phyloP scores from a whole-genome alignment of 164 flowering plant species.

The Stephania japonica region DNA sequence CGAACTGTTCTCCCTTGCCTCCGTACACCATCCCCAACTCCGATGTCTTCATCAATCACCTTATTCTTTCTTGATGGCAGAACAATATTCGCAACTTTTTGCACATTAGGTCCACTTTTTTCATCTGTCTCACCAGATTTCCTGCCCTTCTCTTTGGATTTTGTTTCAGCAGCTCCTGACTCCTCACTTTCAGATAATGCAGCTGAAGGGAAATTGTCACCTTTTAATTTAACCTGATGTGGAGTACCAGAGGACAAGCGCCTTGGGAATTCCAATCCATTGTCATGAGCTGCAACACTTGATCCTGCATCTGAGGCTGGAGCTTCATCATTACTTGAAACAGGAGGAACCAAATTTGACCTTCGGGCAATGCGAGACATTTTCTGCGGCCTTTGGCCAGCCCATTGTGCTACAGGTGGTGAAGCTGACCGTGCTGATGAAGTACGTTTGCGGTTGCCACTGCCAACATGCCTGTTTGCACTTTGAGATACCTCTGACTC shows the following conservation, averaged over 20 bases:
- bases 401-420: conserved; percentile 80
- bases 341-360: conserved; percentile 55
- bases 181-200: conserved; percentile 86
- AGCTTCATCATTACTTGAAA: conserved; percentile 51
- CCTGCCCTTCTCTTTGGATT: conserved; percentile 52
- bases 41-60: conserved; percentile 50
- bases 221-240: conserved; percentile 56
- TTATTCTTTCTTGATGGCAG: conserved; percentile 66
- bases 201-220: conserved; percentile 50
- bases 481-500: conserved; percentile 68
- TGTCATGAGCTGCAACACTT: conserved; percentile 44
- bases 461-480: conserved; percentile 50
- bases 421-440: conserved; percentile 61
- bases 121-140: conserved; percentile 53
- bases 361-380: conserved; percentile 72
- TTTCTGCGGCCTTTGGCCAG: conserved; percentile 67
- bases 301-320: conserved; percentile 42
- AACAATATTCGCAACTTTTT: conserved; percentile 31
- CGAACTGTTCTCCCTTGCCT: conserved; percentile 76
- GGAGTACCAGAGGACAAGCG: conserved; percentile 41
- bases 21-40: conserved; percentile 70
- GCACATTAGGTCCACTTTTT: conserved; percentile 51
- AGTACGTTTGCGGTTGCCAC: conserved; percentile 61
- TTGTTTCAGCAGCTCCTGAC: conserved; percentile 61
- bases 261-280: conserved; percentile 36